A percentile compares a stretch with the other conserved stretches of the same genome.
These are phyloP conservation scores for Brassica juncea DNA, from an alignment of 345 rosid genomes.

Conservation along the genomic window DNA sequence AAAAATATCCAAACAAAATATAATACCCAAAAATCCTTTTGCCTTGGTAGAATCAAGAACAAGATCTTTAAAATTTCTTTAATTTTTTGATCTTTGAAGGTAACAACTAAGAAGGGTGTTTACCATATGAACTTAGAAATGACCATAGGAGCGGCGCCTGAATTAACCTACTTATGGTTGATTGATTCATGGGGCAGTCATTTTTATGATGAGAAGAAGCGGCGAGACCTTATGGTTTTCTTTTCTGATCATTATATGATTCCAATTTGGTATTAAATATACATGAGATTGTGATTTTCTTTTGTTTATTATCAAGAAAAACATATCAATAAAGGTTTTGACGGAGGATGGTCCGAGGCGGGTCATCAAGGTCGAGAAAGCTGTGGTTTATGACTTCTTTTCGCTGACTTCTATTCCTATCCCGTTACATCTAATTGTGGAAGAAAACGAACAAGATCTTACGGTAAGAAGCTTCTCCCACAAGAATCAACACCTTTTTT, in stretches of 20 bases:
- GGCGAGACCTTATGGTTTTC: conserved; percentile 13
- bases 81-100: neutral
- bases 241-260: neutral
- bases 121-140: neutral
- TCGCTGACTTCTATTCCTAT: neutral
- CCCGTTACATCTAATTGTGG: conserved; percentile 1
- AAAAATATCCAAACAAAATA: neutral
- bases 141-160: neutral
- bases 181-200: neutral
- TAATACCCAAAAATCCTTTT: neutral
- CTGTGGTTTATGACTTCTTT: neutral
- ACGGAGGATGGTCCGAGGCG: neutral
- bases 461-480: conserved; percentile 3
- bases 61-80: neutral
- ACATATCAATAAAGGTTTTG: neutral
- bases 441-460: conserved; percentile 1
- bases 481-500: neutral
- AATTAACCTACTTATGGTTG: neutral
- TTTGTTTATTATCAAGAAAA: neutral
- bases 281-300: neutral
- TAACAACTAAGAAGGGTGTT: neutral
- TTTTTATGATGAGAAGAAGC: neutral
- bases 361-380: conserved; percentile 4
- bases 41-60: neutral
- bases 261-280: neutral